Conservation (phyloP, 371 early-diverging fungal genomes). For the Umbelopsis sp. region DNA sequence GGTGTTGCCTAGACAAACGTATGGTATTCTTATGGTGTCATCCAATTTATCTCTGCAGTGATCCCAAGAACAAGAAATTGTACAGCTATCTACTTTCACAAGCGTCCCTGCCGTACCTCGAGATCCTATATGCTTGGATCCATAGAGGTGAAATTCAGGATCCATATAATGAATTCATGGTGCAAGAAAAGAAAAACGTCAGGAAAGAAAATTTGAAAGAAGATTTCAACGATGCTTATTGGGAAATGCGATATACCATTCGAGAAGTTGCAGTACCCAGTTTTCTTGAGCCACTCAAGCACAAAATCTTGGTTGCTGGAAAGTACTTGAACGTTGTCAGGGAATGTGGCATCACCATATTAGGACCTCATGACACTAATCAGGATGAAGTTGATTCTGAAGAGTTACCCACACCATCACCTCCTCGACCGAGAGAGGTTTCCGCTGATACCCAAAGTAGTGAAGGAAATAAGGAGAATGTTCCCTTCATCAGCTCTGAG, state of each 20-base stretch:
- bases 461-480: conserved; percentile 3
- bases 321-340: conserved; percentile 93
- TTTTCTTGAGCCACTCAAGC: conserved; percentile 73
- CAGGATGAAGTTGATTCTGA: not conserved
- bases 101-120: conserved; percentile 82
- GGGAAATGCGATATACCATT: conserved; percentile 82
- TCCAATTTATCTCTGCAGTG: conserved; percentile 43
- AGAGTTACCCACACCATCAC: not conserved
- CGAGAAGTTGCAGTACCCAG: conserved; percentile 71
- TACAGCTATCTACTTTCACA: conserved; percentile 76
- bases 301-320: conserved; percentile 87
- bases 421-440: not conserved
- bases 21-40: conserved; percentile 29
- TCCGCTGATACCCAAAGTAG: not conserved
- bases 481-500: not conserved
- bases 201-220: conserved; percentile 67
- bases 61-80: conserved; percentile 73
- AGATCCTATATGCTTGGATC: conserved; percentile 87
- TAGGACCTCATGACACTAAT: conserved; percentile 34
- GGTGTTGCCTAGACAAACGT: conserved; percentile 34
- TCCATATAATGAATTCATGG: conserved; percentile 91
- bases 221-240: conserved; percentile 81
- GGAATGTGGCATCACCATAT: conserved; percentile 76
- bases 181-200: conserved; percentile 63
- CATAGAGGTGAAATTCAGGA: conserved; percentile 85